These are phyloP conservation scores for Saitozyma podzolica DNA, from an alignment of 768 basidiomycete genomes.

Conservation along the genomic window DNA sequence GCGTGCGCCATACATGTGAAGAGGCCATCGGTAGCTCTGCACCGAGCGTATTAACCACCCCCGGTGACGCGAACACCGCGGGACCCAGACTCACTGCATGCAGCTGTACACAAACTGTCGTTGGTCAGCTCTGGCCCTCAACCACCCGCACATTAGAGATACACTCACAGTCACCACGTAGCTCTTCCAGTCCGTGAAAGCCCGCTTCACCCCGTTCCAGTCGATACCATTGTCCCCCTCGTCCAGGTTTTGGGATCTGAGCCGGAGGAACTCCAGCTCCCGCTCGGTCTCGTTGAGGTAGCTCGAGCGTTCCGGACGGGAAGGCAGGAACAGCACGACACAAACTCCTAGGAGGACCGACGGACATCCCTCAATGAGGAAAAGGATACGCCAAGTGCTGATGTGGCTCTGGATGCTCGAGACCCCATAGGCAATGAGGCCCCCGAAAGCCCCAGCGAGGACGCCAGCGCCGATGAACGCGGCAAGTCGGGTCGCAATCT, in stretches of 20 bases:
- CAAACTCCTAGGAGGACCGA: slow-evolving; percentile 65
- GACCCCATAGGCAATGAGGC: slow-evolving; percentile 75
- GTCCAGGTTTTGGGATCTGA: slow-evolving; percentile 63
- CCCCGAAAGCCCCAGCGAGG: slow-evolving; percentile 60
- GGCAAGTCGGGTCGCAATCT: slow-evolving; percentile 41
- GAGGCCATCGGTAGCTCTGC: too few species aligned
- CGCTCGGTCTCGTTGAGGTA: slow-evolving; percentile 59
- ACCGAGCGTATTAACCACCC: too few species aligned
- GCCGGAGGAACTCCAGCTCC: slow-evolving; percentile 65
- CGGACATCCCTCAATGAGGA: slow-evolving; percentile 75
- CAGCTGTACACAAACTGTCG: too few species aligned
- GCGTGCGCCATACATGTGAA: too few species aligned
- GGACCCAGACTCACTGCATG: too few species aligned
- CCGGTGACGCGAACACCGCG: too few species aligned
- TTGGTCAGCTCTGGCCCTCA: too few species aligned
- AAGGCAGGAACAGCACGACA: slow-evolving; percentile 63
- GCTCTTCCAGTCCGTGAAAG: slow-evolving; percentile 73
- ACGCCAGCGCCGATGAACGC: slow-evolving; percentile 39
- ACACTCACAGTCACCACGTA: slow-evolving; percentile 53
- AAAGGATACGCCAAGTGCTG: slow-evolving; percentile 63
- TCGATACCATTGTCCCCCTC: slow-evolving; percentile 68
- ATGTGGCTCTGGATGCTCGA: slow-evolving; percentile 60
- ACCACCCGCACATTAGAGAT: slow-evolving; percentile 55
- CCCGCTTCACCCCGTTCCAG: slow-evolving; percentile 64
- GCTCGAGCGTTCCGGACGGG: slow-evolving; percentile 69